Evolutionary conservation across 352 stramenopile species (phyloP).

Genomic region (Thalassiosira livingstoniorum): DNA sequence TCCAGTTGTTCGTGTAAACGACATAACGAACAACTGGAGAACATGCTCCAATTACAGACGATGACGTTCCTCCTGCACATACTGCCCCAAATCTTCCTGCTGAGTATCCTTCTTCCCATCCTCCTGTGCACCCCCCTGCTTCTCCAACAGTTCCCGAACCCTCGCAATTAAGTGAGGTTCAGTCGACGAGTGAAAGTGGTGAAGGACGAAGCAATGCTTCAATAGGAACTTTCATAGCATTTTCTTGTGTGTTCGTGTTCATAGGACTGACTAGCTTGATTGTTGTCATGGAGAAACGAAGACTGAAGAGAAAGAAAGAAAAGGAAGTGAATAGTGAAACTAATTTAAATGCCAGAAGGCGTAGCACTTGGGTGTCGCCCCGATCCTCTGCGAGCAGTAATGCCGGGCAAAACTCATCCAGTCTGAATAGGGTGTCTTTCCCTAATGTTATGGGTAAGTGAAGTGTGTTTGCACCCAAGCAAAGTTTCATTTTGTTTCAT

Average conservation of each 20-base stretch:
- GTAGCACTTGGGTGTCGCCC: neutral
- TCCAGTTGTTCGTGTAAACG: too few species aligned
- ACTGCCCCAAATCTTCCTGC: too few species aligned
- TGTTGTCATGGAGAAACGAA: constrained; percentile 19
- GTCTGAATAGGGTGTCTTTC: too few species aligned
- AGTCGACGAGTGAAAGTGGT: constrained; percentile 2
- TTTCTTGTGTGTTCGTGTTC: constrained; percentile 25
- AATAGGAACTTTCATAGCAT: constrained; percentile 11
- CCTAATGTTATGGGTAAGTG: too few species aligned
- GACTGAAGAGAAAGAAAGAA: constrained; percentile 12
- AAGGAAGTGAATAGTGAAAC: neutral
- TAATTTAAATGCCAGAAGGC: constrained; percentile 3
- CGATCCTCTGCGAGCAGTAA: constrained; percentile 4
- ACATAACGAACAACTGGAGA: constrained; percentile 35
- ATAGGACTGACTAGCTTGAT: constrained; percentile 1
- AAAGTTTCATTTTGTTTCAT: too few species aligned
- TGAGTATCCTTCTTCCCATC: too few species aligned
- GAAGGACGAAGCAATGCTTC: constrained; percentile 13
- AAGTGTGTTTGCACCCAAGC: too few species aligned
- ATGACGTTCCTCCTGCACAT: neutral
- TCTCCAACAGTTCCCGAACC: neutral
- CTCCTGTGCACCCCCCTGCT: neutral
- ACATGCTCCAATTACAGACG: constrained; percentile 39
- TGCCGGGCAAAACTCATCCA: constrained; percentile 23
- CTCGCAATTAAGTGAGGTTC: neutral